Evolutionary conservation across 345 rosid species (phyloP).

Genomic region (Euphorbia lathyris): DNA sequence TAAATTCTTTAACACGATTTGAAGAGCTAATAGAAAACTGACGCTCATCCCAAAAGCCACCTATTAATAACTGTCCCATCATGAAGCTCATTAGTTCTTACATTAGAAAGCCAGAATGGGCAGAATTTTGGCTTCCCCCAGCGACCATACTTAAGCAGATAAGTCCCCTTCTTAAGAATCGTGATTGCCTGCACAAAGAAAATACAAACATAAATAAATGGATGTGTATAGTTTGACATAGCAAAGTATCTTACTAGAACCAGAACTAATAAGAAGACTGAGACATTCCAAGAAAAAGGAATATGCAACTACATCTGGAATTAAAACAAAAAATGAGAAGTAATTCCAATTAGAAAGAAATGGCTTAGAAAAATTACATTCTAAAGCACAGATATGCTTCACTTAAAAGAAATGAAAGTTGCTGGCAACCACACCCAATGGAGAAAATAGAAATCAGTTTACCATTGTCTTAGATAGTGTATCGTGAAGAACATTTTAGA

Average conservation of each 20-base stretch:
- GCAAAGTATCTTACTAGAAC: background rate
- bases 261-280: background rate
- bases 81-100: slow-evolving; percentile 27
- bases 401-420: too few relatives aligned
- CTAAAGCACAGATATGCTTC: background rate
- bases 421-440: background rate
- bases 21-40: background rate
- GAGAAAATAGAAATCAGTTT: background rate
- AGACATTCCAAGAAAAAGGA: background rate
- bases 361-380: background rate
- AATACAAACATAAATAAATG: background rate
- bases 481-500: background rate
- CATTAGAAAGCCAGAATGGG: slow-evolving; percentile 76
- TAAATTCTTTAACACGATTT: background rate
- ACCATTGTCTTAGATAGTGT: background rate
- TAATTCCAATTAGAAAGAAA: background rate
- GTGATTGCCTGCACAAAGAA: slow-evolving; percentile 53
- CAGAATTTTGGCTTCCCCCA: slow-evolving; percentile 88
- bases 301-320: background rate
- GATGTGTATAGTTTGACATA: background rate
- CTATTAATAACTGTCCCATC: background rate
- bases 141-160: slow-evolving; percentile 82
- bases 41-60: background rate
- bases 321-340: background rate
- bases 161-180: slow-evolving; percentile 75